Conservation (phyloP, 352 stramenopile genomes). For the Phytopythium vexans region DNA sequence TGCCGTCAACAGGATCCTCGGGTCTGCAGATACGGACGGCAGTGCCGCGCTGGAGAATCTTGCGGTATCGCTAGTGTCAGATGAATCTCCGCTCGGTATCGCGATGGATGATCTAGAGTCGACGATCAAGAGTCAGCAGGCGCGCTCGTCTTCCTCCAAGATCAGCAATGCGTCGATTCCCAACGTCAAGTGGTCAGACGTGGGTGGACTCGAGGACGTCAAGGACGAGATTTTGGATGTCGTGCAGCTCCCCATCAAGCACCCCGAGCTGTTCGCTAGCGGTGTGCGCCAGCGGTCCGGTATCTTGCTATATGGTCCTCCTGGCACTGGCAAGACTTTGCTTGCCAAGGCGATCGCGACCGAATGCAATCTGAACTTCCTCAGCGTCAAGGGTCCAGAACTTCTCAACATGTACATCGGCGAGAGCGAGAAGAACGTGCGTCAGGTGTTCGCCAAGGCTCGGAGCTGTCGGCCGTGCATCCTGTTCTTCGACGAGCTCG, state of each 20-base stretch:
- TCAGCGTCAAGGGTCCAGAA: slow-evolving; percentile 95
- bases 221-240: slow-evolving; percentile 96
- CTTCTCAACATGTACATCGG: slow-evolving; percentile 98
- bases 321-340: slow-evolving; percentile 93
- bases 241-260: slow-evolving; percentile 80
- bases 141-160: slow-evolving; percentile 59
- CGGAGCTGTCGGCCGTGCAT: slow-evolving; percentile 83
- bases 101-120: slow-evolving; percentile 41
- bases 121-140: slow-evolving; percentile 63
- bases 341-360: slow-evolving; percentile 95
- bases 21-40: slow-evolving; percentile 12
- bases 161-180: slow-evolving; percentile 81
- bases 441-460: slow-evolving; percentile 91
- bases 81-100: slow-evolving; percentile 12
- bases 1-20: slow-evolving; percentile 45
- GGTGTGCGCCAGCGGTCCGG: slow-evolving; percentile 76
- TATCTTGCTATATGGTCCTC: slow-evolving; percentile 80
- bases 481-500: slow-evolving; percentile 94
- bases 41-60: slow-evolving; percentile 22
- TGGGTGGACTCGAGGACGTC: slow-evolving; percentile 98
- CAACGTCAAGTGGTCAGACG: slow-evolving; percentile 98
- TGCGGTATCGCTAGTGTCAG: background rate
- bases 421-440: slow-evolving; percentile 96
- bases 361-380: slow-evolving; percentile 95
- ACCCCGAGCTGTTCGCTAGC: slow-evolving; percentile 78